phyloP scores from a whole-genome alignment of 139 green algal genomes.

The Ettlia oleoabundans region DNA sequence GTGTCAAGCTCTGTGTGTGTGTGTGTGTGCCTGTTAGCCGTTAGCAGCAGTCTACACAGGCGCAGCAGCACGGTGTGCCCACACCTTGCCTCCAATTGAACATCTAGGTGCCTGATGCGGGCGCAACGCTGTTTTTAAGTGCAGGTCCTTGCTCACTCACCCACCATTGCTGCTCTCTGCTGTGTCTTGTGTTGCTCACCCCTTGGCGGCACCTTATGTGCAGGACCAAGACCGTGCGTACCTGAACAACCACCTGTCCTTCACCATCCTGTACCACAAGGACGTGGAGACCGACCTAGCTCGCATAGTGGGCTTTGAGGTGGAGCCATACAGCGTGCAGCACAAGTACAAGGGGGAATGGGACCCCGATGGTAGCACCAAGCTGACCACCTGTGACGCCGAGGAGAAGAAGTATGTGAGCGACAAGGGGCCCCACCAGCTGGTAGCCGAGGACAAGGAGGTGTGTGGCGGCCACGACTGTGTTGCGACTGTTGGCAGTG shows the following conservation, averaged over 20 bases:
- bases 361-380: constrained; percentile 60
- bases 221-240: constrained; percentile 80
- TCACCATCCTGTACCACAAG: constrained; percentile 97
- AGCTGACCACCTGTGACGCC: constrained; percentile 93
- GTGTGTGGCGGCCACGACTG: neutral
- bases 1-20: no score
- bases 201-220: no score
- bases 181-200: neutral
- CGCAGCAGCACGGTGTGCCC: no score
- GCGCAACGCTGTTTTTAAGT: no score
- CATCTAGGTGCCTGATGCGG: no score
- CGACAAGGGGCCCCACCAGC: constrained; percentile 76
- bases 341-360: constrained; percentile 88
- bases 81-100: no score
- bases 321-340: constrained; percentile 85
- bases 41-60: no score
- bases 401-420: constrained; percentile 80
- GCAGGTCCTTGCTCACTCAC: no score
- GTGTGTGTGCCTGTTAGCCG: no score
- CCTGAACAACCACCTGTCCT: constrained; percentile 97
- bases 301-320: constrained; percentile 98
- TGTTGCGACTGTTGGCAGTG: neutral
- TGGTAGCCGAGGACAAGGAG: constrained; percentile 84
- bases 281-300: constrained; percentile 82
- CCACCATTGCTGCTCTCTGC: neutral